phyloP scores from a whole-genome alignment of 2,329 filamentous ascomycete genomes.

The Pyrenophora tritici-repentis region DNA sequence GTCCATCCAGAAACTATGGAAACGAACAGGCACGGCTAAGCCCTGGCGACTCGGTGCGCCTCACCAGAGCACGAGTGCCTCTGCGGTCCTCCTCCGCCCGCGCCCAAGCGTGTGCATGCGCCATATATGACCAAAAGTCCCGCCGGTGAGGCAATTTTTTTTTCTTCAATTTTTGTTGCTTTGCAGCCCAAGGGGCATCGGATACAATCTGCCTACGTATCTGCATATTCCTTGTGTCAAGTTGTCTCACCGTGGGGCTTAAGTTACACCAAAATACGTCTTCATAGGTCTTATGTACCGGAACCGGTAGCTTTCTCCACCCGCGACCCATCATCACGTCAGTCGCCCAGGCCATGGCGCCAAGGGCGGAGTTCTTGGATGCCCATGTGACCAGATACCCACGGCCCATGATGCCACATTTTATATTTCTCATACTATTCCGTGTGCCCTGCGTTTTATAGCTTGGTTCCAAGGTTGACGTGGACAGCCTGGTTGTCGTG shows the following conservation, averaged over 20 bases:
- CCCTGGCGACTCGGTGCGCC: conserved; percentile 4
- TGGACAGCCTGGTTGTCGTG: conserved; percentile 46
- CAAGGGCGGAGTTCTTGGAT: conserved; percentile 37
- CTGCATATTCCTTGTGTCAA: conserved; percentile 4
- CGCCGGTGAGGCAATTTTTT: conserved; percentile 3
- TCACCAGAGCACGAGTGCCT: background rate
- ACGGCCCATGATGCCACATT: background rate
- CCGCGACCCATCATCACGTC: conserved; percentile 1
- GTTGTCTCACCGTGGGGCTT: background rate
- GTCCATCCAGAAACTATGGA: background rate
- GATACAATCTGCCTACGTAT: background rate
- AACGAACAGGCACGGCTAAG: background rate
- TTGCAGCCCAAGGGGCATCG: conserved; percentile 7
- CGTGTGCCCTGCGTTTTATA: conserved; percentile 32
- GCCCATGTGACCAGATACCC: conserved; percentile 12
- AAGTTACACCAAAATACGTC: conserved; percentile 11
- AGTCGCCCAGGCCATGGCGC: conserved; percentile 40
- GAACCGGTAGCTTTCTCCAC: background rate
- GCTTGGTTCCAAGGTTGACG: conserved; percentile 53
- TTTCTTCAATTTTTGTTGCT: background rate
- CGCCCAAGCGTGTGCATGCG: background rate
- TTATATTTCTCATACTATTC: background rate
- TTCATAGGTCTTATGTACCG: background rate
- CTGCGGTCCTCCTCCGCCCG: background rate
- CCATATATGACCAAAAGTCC: background rate